phyloP scores from a whole-genome alignment of 148 eudicot genomes.

The Chenopodium formosanum region DNA sequence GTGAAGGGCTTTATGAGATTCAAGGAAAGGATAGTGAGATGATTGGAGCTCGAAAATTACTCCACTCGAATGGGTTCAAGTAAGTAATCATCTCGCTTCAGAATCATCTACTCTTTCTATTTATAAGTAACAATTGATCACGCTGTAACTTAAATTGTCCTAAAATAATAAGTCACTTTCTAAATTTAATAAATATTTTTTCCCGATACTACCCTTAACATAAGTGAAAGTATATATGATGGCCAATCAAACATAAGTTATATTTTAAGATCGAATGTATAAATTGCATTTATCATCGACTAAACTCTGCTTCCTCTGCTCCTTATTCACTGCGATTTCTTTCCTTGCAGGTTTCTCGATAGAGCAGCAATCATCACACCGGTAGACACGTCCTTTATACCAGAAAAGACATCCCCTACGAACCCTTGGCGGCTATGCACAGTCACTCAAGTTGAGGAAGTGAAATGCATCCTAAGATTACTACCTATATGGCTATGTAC shows the following conservation, averaged over 20 bases:
- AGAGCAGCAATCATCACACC: slow-evolving; percentile 51
- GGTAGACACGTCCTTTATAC: slow-evolving; percentile 23
- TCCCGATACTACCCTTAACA: too few relatives aligned
- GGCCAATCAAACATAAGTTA: too few relatives aligned
- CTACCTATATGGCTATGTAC: slow-evolving; percentile 68
- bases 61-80: slow-evolving; percentile 47
- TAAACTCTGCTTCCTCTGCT: too few relatives aligned
- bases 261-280: too few relatives aligned
- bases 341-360: slow-evolving; percentile 44
- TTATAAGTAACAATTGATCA: not conserved
- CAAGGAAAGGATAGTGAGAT: slow-evolving; percentile 37
- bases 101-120: not conserved
- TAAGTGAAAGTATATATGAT: too few relatives aligned
- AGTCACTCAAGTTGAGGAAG: slow-evolving; percentile 64
- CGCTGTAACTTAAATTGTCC: not conserved
- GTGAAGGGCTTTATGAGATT: slow-evolving; percentile 39
- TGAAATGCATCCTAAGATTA: slow-evolving; percentile 55
- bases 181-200: too few relatives aligned
- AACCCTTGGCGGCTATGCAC: slow-evolving; percentile 62
- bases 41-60: slow-evolving; percentile 36
- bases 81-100: slow-evolving; percentile 26
- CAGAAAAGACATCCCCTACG: slow-evolving; percentile 16
- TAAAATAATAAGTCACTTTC: not conserved
- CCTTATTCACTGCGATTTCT: not conserved
- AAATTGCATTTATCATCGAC: too few relatives aligned